Conservation (phyloP, 2,329 filamentous ascomycete species). For the Grosmannia huntii region DNA sequence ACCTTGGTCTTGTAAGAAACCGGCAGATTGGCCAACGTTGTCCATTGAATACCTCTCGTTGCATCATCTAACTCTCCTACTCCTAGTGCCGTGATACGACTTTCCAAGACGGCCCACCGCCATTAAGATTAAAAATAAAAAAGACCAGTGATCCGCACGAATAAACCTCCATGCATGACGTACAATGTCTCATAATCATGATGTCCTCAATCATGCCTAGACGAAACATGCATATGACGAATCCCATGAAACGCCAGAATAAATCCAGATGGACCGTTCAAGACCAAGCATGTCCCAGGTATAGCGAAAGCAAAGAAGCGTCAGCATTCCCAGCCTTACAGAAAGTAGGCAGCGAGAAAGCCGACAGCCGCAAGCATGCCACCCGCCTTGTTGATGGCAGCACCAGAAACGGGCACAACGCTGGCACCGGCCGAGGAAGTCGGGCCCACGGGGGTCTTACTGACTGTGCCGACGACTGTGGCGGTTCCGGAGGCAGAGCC, state of each 20-base stretch:
- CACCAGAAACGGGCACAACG: slow-evolving; percentile 16
- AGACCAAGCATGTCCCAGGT: not conserved
- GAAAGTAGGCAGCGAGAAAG: slow-evolving; percentile 25
- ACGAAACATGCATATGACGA: not conserved
- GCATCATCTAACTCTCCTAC: not conserved
- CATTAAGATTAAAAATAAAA: not conserved
- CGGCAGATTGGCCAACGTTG: no score
- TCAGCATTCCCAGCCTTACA: slow-evolving; percentile 19
- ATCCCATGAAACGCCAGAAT: not conserved
- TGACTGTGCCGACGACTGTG: not conserved
- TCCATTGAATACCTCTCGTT: no score
- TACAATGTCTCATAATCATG: not conserved
- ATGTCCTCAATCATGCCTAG: not conserved
- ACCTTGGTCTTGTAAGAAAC: no score
- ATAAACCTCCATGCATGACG: not conserved
- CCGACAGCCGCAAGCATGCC: slow-evolving; percentile 25
- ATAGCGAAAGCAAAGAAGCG: no score
- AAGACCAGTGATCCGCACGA: not conserved
- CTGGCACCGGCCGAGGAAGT: slow-evolving; percentile 1
- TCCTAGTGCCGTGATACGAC: not conserved
- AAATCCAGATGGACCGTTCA: not conserved
- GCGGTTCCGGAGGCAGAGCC: slow-evolving; percentile 8
- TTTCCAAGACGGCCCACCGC: not conserved
- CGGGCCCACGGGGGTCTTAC: slow-evolving; percentile 8
- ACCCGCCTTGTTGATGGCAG: slow-evolving; percentile 18